These are phyloP conservation scores for Singerocomus inundabilis DNA, from an alignment of 1,284 basidiomycete species.

Conservation along the genomic window DNA sequence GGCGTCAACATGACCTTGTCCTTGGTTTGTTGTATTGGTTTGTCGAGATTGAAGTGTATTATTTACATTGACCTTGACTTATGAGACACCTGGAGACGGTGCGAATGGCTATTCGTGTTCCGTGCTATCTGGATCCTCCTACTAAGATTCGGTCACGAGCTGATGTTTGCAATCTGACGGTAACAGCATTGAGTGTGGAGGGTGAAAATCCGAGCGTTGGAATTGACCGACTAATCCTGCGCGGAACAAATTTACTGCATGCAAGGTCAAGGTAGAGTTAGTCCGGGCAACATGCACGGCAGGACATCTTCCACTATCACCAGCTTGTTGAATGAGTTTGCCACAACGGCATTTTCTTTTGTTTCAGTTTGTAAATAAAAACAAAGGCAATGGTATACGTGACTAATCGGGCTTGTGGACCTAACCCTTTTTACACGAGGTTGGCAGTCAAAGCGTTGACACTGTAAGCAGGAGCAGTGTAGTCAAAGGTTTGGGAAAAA, in stretches of 20 bases:
- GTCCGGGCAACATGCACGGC: not conserved
- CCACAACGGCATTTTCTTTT: too few relatives aligned
- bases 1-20: not conserved
- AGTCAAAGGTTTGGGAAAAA: not conserved
- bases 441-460: not conserved
- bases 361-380: too few relatives aligned
- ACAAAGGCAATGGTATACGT: too few relatives aligned
- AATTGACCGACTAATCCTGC: too few relatives aligned
- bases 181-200: not conserved
- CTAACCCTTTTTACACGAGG: too few relatives aligned
- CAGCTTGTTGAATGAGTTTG: not conserved
- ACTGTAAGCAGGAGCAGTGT: not conserved
- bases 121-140: too few relatives aligned
- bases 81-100: too few relatives aligned
- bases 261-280: not conserved
- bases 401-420: too few relatives aligned
- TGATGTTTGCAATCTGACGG: not conserved
- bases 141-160: not conserved
- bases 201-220: not conserved
- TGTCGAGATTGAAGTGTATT: not conserved
- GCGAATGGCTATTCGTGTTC: not conserved
- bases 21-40: not conserved
- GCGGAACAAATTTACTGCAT: too few relatives aligned
- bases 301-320: not conserved
- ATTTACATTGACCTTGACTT: not conserved